Conservation (phyloP, 352 stramenopile species). For the Plasmopara viticola region DNA sequence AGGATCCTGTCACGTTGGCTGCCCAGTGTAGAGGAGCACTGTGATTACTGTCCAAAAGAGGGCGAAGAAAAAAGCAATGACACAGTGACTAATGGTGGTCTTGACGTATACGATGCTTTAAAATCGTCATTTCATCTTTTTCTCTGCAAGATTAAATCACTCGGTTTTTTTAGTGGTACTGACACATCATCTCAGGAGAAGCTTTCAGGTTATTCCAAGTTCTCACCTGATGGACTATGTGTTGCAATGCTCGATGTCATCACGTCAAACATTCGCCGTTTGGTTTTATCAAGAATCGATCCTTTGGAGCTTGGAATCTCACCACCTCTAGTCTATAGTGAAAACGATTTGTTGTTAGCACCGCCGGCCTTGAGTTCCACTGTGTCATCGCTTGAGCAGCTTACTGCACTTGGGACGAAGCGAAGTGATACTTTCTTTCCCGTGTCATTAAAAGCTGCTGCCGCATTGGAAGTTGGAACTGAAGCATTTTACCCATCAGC, state of each 20-base stretch:
- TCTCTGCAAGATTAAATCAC: constrained; percentile 4
- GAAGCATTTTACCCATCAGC: constrained; percentile 83
- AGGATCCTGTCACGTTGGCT: constrained; percentile 60
- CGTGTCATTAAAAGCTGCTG: constrained; percentile 77
- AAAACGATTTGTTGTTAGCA: constrained; percentile 45
- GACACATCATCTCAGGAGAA: constrained; percentile 8
- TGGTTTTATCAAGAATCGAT: constrained; percentile 75
- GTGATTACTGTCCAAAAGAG: constrained; percentile 7
- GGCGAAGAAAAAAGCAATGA: constrained; percentile 22
- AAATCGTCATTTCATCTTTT: constrained; percentile 19
- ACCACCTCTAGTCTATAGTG: constrained; percentile 25
- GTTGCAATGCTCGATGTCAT: constrained; percentile 71
- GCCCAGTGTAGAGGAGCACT: constrained; percentile 3
- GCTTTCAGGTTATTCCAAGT: constrained; percentile 10
- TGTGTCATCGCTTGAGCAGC: constrained; percentile 57
- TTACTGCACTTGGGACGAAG: constrained; percentile 78
- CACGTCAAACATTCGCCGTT: constrained; percentile 71
- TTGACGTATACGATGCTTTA: constrained; percentile 24
- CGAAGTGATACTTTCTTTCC: constrained; percentile 73
- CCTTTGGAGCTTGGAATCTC: constrained; percentile 67
- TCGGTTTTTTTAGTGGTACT: neutral
- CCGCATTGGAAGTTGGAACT: constrained; percentile 77
- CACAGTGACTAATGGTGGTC: constrained; percentile 1
- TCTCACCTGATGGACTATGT: constrained; percentile 57
- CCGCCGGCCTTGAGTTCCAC: constrained; percentile 60